Evolutionary conservation across 2,329 filamentous ascomycete genomes (phyloP).

Genomic region (Hypomyces rosellus): DNA sequence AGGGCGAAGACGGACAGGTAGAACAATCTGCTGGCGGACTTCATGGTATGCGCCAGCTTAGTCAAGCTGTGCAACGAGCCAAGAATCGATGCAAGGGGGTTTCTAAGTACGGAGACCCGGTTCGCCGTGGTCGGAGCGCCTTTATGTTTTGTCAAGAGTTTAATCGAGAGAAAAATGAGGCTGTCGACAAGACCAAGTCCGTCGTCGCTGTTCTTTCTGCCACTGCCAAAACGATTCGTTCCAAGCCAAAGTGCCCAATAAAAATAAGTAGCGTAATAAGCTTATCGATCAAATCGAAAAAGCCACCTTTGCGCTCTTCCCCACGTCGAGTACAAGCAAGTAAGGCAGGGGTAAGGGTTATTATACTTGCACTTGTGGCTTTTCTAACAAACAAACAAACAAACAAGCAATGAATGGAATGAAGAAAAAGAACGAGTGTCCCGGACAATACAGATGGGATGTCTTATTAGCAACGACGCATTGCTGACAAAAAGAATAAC

Average conservation of each 20-base stretch:
- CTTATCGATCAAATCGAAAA: too few species aligned
- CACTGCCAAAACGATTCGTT: too few species aligned
- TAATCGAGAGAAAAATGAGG: neutral
- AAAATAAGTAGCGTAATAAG: too few species aligned
- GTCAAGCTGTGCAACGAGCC: neutral
- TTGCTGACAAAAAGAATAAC: constrained; percentile 1
- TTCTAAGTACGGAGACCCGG: neutral
- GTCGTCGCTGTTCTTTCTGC: too few species aligned
- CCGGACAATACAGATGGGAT: constrained; percentile 5
- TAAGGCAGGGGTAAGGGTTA: too few species aligned
- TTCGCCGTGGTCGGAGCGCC: too few species aligned
- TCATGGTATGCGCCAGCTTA: constrained; percentile 34
- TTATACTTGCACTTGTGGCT: too few species aligned
- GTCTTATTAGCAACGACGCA: neutral
- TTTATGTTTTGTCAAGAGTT: neutral
- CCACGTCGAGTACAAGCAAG: too few species aligned
- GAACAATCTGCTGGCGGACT: constrained; percentile 47
- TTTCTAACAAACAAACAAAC: too few species aligned
- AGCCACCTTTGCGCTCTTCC: too few species aligned
- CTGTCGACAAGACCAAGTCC: too few species aligned
- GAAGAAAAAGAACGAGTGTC: neutral
- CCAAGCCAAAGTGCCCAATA: too few species aligned
- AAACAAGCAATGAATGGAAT: neutral
- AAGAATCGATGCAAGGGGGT: neutral
- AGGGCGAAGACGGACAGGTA: constrained; percentile 52